phyloP scores from a whole-genome alignment of 495 filamentous ascomycete species.

The Achaetomiella virescens region DNA sequence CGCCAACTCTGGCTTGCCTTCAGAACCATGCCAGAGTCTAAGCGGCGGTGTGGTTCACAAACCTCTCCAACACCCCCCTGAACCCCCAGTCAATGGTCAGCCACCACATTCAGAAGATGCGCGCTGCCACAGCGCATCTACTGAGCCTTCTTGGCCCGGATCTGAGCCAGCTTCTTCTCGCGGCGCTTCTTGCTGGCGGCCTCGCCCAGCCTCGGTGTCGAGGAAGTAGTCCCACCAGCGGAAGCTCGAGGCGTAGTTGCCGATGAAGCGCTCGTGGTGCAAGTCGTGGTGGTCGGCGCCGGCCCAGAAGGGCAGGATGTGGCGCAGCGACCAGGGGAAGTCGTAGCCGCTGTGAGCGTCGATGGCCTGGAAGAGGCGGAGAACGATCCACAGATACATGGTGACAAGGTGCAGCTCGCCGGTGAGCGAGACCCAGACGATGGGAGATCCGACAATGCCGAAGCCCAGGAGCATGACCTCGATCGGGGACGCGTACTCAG shows the following conservation, averaged over 20 bases:
- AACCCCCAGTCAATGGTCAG: not conserved
- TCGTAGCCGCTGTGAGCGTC: constrained; percentile 97
- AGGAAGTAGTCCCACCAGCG: constrained; percentile 96
- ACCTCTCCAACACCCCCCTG: not conserved
- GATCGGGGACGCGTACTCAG: constrained; percentile 96
- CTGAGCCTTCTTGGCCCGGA: constrained; percentile 56
- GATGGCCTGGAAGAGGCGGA: constrained; percentile 94
- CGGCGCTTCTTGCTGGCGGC: constrained; percentile 80
- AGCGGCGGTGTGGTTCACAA: not conserved
- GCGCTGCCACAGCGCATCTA: constrained; percentile 29
- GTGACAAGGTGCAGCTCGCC: constrained; percentile 87
- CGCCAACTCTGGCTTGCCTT: not conserved
- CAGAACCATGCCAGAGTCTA: not conserved
- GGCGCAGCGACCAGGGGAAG: constrained; percentile 93
- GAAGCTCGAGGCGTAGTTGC: constrained; percentile 96
- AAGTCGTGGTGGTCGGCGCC: constrained; percentile 94
- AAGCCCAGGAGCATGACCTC: constrained; percentile 97
- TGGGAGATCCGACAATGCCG: constrained; percentile 75
- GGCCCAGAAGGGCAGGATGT: constrained; percentile 97
- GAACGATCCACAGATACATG: constrained; percentile 95
- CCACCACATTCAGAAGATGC: not conserved
- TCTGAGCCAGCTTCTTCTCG: constrained; percentile 64
- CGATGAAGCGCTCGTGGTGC: constrained; percentile 96
- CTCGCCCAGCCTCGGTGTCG: constrained; percentile 86
- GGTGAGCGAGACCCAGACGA: constrained; percentile 79